Base-by-base conservation (phyloP, 805 yeast species). In the Kuraishia borneana region DNA sequence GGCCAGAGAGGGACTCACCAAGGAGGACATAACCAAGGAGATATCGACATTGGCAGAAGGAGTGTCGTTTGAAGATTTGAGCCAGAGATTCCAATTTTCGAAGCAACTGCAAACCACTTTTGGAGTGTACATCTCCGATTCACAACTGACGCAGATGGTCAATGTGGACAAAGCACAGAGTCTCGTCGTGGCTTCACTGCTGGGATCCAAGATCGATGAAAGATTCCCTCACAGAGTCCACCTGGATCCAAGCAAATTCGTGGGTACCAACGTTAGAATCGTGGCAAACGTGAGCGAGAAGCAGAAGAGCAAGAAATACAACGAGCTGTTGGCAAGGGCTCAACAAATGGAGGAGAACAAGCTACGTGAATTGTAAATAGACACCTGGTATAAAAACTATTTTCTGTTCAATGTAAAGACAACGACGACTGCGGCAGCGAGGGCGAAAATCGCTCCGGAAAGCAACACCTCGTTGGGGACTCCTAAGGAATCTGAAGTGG, bases 161-260 rank as follows among this genome's bases (percentile, higher is more conserved):
- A 53, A 58, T 10, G 55, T 68, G 17, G 50, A 40, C 2, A 55
- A 53, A 26, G 58, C 78, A 26, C 53, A 56, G 36, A 36, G 44
- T 0, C 65, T 63, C 35, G 54, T 73, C 32, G 22, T 42, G 1
- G 35, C 44, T 7, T 40, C 55, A 36, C 50, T 65, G n/a, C 58
- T 67, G 18, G 63, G 65, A 17, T 43, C 47, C 14, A 60, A 65
- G 44, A 67, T 59, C 42, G 71, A 70, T 45, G 87, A 80, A 48
- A 68, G 76, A 50, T 71, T 76, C 46, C 87, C 92, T n/a, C 71
- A 80, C 46, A 89, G 84, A 20, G 71, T 83, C 36, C 73, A 76
- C 40, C 61, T 83, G 43, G 60, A 73, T 37, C 52, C 61, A 6
- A 63, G 61, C 20, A 76, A 71, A 30, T 81, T 73, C 47, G 61